Conservation (phyloP, 1,284 basidiomycete species). For the Grifola frondosa region DNA sequence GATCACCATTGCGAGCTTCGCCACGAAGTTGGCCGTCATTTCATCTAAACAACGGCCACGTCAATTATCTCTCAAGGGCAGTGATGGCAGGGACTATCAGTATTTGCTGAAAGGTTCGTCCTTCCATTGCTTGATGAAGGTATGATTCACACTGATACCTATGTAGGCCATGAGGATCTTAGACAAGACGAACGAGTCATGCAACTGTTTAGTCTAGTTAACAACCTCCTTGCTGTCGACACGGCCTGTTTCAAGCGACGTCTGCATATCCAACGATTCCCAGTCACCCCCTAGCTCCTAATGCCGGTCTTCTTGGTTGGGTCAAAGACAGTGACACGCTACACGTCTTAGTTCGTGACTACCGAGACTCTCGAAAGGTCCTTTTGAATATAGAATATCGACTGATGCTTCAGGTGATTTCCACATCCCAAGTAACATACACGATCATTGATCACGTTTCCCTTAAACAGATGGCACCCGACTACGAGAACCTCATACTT, state of each 20-base stretch:
- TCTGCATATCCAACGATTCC: slow-evolving; percentile 91
- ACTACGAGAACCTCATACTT: slow-evolving; percentile 93
- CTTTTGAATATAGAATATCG: slow-evolving; percentile 98
- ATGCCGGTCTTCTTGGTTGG: slow-evolving; percentile 95
- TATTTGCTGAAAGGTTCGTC: slow-evolving; percentile 87
- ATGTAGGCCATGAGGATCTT: slow-evolving; percentile 71
- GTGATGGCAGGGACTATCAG: slow-evolving; percentile 92
- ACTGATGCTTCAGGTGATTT: slow-evolving; percentile 86
- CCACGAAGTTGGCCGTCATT: slow-evolving; percentile 89
- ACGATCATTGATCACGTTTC: not conserved
- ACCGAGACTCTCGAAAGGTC: slow-evolving; percentile 93
- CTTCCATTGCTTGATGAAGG: not conserved
- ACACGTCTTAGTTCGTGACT: slow-evolving; percentile 97
- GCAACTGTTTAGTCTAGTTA: slow-evolving; percentile 98
- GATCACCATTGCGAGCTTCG: slow-evolving; percentile 83
- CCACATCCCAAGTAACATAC: not conserved
- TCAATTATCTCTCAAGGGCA: slow-evolving; percentile 85
- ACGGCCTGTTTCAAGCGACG: slow-evolving; percentile 96
- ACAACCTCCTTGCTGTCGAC: slow-evolving; percentile 91
- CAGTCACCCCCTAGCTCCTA: slow-evolving; percentile 96
- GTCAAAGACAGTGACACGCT: slow-evolving; percentile 96
- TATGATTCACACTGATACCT: not conserved
- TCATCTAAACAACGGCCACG: slow-evolving; percentile 98
- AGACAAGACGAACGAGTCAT: slow-evolving; percentile 99
- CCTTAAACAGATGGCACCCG: slow-evolving; percentile 87